These are phyloP conservation scores for Stevia rebaudiana DNA, from an alignment of 140 eudicot genomes.

Conservation along the genomic window DNA sequence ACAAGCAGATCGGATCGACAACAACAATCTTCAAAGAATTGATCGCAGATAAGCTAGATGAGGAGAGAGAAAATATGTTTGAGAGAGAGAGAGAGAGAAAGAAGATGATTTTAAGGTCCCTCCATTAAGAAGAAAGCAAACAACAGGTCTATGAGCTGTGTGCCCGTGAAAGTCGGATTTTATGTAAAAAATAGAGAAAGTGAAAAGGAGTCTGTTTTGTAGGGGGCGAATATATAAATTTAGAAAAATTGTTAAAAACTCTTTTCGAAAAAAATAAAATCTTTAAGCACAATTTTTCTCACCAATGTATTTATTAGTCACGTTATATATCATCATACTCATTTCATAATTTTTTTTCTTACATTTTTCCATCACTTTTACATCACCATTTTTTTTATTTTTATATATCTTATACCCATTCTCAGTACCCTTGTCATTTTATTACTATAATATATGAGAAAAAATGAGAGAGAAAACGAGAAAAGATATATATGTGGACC, in stretches of 20 bases:
- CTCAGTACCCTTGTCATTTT: too few relatives aligned
- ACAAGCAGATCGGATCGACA: slow-evolving; percentile 18
- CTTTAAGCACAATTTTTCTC: slow-evolving; percentile 15
- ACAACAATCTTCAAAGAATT: slow-evolving; percentile 9
- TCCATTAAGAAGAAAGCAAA: slow-evolving; percentile 68
- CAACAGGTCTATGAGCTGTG: slow-evolving; percentile 35
- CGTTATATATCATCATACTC: too few relatives aligned
- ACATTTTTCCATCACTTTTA: too few relatives aligned
- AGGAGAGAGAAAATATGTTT: slow-evolving; percentile 29
- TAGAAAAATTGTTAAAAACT: background rate
- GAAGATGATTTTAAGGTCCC: slow-evolving; percentile 58
- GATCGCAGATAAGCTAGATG: slow-evolving; percentile 3
- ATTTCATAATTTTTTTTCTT: too few relatives aligned
- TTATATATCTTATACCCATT: too few relatives aligned
- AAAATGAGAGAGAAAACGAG: too few relatives aligned
- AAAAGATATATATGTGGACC: too few relatives aligned
- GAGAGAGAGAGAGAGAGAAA: slow-evolving; percentile 31
- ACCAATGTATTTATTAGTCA: too few relatives aligned
- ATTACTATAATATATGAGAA: too few relatives aligned
- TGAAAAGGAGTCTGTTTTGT: background rate
- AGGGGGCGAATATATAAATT: slow-evolving; percentile 26
- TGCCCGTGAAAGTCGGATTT: slow-evolving; percentile 43
- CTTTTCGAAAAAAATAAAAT: too few relatives aligned
- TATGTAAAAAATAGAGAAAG: slow-evolving; percentile 16
- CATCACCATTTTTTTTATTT: too few relatives aligned